phyloP scores from a whole-genome alignment of 805 yeast genomes.

The Candida boidinii region DNA sequence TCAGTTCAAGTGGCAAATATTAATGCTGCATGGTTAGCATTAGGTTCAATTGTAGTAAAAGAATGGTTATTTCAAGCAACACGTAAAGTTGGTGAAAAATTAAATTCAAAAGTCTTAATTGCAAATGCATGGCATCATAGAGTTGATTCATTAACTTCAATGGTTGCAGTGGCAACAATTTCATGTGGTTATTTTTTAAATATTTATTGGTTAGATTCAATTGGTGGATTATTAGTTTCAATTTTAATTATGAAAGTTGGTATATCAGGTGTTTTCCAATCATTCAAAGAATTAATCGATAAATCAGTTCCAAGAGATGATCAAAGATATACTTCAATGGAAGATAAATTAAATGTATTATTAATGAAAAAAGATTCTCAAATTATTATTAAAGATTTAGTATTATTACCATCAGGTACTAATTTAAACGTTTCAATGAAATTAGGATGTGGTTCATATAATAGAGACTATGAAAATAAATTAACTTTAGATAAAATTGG shows the following conservation, averaged over 20 bases:
- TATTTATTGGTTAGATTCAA: conserved; percentile 80
- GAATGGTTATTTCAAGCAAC: conserved; percentile 87
- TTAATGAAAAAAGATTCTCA: conserved; percentile 25
- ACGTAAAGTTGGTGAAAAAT: conserved; percentile 62
- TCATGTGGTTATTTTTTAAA: conserved; percentile 74
- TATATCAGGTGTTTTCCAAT: conserved; percentile 55
- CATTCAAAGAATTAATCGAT: conserved; percentile 75
- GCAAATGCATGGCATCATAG: conserved; percentile 99
- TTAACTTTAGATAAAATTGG: conserved; percentile 26
- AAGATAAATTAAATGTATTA: conserved; percentile 25
- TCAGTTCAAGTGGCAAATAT: conserved; percentile 47
- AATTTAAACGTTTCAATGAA: conserved; percentile 33
- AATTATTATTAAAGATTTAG: conserved; percentile 28
- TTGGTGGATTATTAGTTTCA: conserved; percentile 87
- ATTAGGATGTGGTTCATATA: conserved; percentile 20
- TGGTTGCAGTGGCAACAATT: conserved; percentile 84
- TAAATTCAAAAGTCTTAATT: conserved; percentile 80
- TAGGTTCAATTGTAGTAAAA: conserved; percentile 77
- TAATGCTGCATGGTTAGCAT: conserved; percentile 95
- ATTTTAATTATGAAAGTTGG: conserved; percentile 80
- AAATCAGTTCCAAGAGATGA: conserved; percentile 48
- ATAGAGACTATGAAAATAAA: conserved; percentile 20
- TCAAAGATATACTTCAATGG: conserved; percentile 35
- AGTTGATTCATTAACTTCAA: conserved; percentile 85
- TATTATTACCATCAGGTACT: conserved; percentile 46